Base-by-base conservation (phyloP, 768 basidiomycete genomes). In the Kockovaella imperatae region DNA sequence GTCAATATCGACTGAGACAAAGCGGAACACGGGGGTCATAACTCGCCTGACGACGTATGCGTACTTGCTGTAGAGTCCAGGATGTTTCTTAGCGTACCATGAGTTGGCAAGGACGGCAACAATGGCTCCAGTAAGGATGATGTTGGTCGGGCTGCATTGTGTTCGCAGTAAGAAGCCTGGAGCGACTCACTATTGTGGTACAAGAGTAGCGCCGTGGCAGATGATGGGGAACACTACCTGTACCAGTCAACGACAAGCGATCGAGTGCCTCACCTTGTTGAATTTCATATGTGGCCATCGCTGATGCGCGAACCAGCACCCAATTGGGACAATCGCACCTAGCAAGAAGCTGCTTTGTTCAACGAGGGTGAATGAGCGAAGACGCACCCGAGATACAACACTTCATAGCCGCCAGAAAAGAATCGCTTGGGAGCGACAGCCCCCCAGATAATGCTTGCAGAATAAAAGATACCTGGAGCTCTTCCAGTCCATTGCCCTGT, bases 401-500 rank as follows among this genome's bases (percentile, higher is more conserved):
- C 48, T 35, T 53, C 45, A 47, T 73, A 73, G 11, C 60, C 57
- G 10, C 69, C 68, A 14, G 59, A 60, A 48, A 73, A 73, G 59
- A 73, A 73, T 26, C 67, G 47, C 0, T 47, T 56, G 0, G 70
- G 70, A 1, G 65, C 60, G 5, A 73, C 61, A 7, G 61, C 54
- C 14, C 69, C 65, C 59, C 60, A 68, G n/a, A 72, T 66, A 31
- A 73, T 60, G 8, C 54, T 58, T 0, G 72, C 72, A 3, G 60
- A 64, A 47, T 67, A 71, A 56, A 73, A 73, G 29, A 73, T 65
- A 4, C 41, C 42, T 1, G 72, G 70, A 1, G 62, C 56, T 38
- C 71, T 43, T 20, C 71, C 71, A 15, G 66, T 66, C 71, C 71
- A 72, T 54, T 72, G 61, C 14, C 61, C 60, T 21, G 66, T 71